Evolutionary conservation across 2,329 filamentous ascomycete species (phyloP).

Genomic region (Tolypocladium endophyticum): DNA sequence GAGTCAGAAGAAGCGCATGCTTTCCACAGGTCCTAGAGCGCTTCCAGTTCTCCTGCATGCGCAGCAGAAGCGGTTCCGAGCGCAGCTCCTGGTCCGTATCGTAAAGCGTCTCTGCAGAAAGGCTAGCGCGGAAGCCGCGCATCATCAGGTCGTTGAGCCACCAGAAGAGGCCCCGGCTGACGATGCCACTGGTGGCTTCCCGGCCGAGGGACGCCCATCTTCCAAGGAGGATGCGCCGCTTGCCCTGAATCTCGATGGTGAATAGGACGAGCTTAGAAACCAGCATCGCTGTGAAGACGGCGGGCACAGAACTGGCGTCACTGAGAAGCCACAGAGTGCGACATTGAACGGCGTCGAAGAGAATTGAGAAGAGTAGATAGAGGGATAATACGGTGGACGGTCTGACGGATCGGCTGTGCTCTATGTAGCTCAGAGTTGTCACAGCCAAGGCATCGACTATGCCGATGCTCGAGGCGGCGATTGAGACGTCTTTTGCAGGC

Average conservation of each 20-base stretch:
- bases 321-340: slow-evolving; percentile 3
- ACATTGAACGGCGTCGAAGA: slow-evolving; percentile 23
- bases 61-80: background rate
- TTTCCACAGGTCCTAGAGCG: background rate
- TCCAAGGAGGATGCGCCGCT: slow-evolving; percentile 9
- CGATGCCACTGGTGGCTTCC: slow-evolving; percentile 18
- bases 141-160: slow-evolving; percentile 10
- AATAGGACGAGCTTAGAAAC: slow-evolving; percentile 14
- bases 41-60: background rate
- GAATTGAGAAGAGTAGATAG: slow-evolving; percentile 25
- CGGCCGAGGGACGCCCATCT: slow-evolving; percentile 9
- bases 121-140: background rate
- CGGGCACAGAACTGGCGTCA: slow-evolving; percentile 7
- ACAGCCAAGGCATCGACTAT: slow-evolving; percentile 14
- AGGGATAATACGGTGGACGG: slow-evolving; percentile 26
- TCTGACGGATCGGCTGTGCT: slow-evolving; percentile 21
- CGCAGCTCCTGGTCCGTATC: background rate
- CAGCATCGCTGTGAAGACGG: slow-evolving; percentile 17
- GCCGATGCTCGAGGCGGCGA: slow-evolving; percentile 14
- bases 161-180: slow-evolving; percentile 10
- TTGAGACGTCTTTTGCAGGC: background rate
- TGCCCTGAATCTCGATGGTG: background rate
- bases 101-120: background rate
- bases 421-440: slow-evolving; percentile 14
- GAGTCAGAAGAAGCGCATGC: background rate